These are phyloP conservation scores for Irpex sp. DNA, from an alignment of 1,284 basidiomycete species.

Conservation along the genomic window DNA sequence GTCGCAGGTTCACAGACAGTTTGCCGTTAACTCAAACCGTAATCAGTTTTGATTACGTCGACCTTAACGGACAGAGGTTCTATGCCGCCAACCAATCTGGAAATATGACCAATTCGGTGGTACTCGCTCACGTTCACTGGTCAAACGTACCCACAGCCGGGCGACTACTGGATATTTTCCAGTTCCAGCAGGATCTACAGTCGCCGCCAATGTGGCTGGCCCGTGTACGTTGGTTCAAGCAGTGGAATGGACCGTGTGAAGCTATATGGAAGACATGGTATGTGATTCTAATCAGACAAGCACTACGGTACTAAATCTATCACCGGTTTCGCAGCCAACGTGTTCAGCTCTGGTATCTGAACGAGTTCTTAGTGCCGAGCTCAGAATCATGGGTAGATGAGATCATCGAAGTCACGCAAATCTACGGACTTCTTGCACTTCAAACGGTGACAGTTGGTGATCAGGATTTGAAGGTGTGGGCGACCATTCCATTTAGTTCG, in stretches of 20 bases:
- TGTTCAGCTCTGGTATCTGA: too few species aligned
- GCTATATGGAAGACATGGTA: neutral
- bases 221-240: neutral
- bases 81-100: neutral
- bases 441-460: too few species aligned
- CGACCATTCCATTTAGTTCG: too few species aligned
- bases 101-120: neutral
- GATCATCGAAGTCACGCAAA: too few species aligned
- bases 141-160: neutral
- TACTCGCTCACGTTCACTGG: neutral
- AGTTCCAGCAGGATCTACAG: neutral
- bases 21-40: neutral
- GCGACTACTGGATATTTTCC: neutral
- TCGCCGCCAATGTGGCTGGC: neutral
- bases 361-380: too few species aligned
- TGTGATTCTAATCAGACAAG: too few species aligned
- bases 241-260: neutral
- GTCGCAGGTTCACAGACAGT: neutral
- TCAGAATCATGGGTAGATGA: too few species aligned
- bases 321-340: too few species aligned
- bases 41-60: neutral
- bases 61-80: neutral
- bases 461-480: too few species aligned
- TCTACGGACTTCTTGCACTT: too few species aligned
- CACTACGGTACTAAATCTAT: too few species aligned